Base-by-base conservation (phyloP, 2,329 filamentous ascomycete genomes). In the Exophiala aquamarina region DNA sequence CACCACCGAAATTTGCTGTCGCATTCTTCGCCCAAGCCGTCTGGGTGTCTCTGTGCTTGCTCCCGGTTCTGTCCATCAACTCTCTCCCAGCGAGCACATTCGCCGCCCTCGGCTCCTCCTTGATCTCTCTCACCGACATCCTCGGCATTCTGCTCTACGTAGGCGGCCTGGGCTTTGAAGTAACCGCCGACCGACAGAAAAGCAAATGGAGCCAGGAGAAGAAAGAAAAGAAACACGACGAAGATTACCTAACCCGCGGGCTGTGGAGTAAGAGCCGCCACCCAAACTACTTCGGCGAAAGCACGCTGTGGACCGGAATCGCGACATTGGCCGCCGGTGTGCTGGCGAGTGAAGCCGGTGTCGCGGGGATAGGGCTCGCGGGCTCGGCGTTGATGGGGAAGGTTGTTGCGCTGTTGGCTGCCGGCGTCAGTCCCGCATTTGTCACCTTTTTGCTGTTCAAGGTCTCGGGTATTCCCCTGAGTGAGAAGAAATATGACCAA, bases 201-300 rank as follows among this genome's bases (percentile, higher is more conserved):
- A 73, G 70, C 44, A 64, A 67, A 17, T 88, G 84, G 84, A 60
- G 76, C 49, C 64, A 70, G 44, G 81, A 78, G 47, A 84, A 81
- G 70, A 77, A 77, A 58, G 70, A 73, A 37, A 87, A 87, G 73
- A 72, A 78, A 58, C 84, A 88, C 51, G 76, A 78, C 18, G 83
- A 87, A 64, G 75, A 81, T 36, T 87, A 87, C 59, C 61, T 87
- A 52, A 84, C 82, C 0, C 64, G 70, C 1, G 84, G 84, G 0
- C 59, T 87, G 28, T 87, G 83, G 78, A 70, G 71, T 4, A 74
- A 76, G 60, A 78, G 73, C 38, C 68, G 81, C 50, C 81, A 85
- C 64, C 84, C 84, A 1, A 85, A 87, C 60, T 87, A 87, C 68
- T 85, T 87, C 62, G 84, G 84, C n/a, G 84, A 87, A 64, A 75